Conservation (phyloP, 495 filamentous ascomycete species). For the Podospora pseudoanserina region DNA sequence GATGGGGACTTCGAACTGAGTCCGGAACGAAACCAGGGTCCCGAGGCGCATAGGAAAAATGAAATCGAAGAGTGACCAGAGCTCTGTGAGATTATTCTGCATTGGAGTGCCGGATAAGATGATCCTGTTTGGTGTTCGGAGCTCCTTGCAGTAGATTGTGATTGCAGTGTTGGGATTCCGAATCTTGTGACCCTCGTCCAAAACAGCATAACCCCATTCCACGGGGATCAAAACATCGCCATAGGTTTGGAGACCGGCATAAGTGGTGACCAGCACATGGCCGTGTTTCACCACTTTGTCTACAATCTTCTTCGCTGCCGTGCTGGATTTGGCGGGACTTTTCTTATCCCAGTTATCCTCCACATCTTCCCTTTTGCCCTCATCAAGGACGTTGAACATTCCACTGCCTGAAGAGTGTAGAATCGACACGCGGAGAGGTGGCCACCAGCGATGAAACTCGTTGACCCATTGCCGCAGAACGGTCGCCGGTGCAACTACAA, state of each 20-base stretch:
- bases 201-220: constrained; percentile 88
- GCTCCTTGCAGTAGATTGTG: constrained; percentile 87
- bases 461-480: constrained; percentile 97
- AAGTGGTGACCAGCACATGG: constrained; percentile 91
- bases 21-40: constrained; percentile 82
- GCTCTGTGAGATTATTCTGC: constrained; percentile 94
- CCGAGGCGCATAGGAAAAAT: constrained; percentile 93
- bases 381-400: constrained; percentile 76
- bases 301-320: constrained; percentile 71
- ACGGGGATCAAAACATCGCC: constrained; percentile 69
- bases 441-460: constrained; percentile 98
- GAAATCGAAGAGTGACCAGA: constrained; percentile 99
- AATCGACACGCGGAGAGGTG: constrained; percentile 87
- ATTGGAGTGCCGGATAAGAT: constrained; percentile 96
- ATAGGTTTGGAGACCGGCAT: constrained; percentile 87
- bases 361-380: constrained; percentile 68
- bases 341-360: constrained; percentile 45
- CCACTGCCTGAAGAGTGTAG: constrained; percentile 92
- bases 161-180: constrained; percentile 90
- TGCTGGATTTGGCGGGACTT: constrained; percentile 44
- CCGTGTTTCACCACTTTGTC: constrained; percentile 79
- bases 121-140: constrained; percentile 80
- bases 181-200: constrained; percentile 98
- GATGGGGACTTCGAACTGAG: constrained; percentile 89
- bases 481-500: constrained; percentile 89